Base-by-base conservation (phyloP, 225 moss, liverwort and hornwort genomes). In the Thuidium tamariscinum region DNA sequence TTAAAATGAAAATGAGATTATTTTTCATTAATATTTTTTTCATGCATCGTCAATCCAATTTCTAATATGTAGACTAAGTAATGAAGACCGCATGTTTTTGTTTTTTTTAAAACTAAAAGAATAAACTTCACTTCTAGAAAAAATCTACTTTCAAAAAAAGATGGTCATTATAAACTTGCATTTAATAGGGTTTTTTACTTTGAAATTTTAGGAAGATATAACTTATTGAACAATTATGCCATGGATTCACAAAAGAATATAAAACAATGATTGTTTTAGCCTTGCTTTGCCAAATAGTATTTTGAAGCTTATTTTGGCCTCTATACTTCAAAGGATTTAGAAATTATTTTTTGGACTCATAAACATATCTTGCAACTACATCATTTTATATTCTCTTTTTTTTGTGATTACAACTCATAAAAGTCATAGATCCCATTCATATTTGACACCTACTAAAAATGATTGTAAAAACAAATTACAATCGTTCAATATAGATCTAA, bases 111-210 rank as follows among this genome's bases (percentile, higher is more conserved):
- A 16, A 26, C 27, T 16, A 4, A 42, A 42, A 70, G 27, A 70
- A 2, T 5, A 27, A 37, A 16, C 4, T 42, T 42, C 42, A 70
- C 16, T 2, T 5, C 1, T 16, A 16, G 2, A 1, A 41, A 44
- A 8, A 16, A 71, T 16, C 10, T 71, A 10, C 3, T 27, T 9
- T 5, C 3, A 42, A 42, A 4, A 29, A 62, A 62, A 1, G 12
- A 16, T 16, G 9, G 0, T 0, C 71, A 71, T 44, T 16, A 10
- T 5, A 44, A 44, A 44, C 3, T 71, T 71, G 5, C 10, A 71
- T 27, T 70, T 9, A 9, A 0, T 21, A 15, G 11, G 41, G 2
- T 1, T 0, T 3, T 3, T 5, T 4, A 41, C 8, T 25, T 14
- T 25, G 8, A 41, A 41, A 14, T 41, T 41, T 70, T 16, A 5